Evolutionary conservation across 2,329 filamentous ascomycete genomes (phyloP).

Genomic region (Epichloe gansuensis): DNA sequence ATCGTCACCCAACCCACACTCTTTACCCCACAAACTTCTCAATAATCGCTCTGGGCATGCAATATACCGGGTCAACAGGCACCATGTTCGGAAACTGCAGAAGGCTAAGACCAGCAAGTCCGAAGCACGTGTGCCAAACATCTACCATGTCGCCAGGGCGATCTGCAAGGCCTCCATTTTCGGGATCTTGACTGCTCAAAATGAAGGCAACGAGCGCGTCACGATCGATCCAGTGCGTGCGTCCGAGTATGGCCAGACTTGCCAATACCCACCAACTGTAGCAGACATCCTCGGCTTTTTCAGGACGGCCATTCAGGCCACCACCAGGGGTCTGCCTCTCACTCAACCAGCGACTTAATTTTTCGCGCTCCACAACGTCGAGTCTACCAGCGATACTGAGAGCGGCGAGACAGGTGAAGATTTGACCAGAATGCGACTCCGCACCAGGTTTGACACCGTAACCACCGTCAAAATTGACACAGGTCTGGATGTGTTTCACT

Average conservation of each 20-base stretch:
- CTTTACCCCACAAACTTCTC: slow-evolving; percentile 38
- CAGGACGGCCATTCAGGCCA: slow-evolving; percentile 84
- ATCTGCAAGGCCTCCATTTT: slow-evolving; percentile 78
- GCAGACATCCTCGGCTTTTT: slow-evolving; percentile 93
- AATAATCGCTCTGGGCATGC: slow-evolving; percentile 59
- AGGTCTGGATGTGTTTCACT: slow-evolving; percentile 65
- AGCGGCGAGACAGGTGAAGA: slow-evolving; percentile 86
- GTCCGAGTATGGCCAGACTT: slow-evolving; percentile 78
- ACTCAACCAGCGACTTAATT: slow-evolving; percentile 79
- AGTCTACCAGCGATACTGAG: slow-evolving; percentile 72
- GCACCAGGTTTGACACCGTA: slow-evolving; percentile 84
- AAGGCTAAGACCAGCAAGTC: slow-evolving; percentile 76
- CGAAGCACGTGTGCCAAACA: slow-evolving; percentile 91
- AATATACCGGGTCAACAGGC: slow-evolving; percentile 80
- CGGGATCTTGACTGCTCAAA: slow-evolving; percentile 73
- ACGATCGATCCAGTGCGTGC: slow-evolving; percentile 86
- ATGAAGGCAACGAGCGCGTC: slow-evolving; percentile 72
- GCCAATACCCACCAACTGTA: slow-evolving; percentile 99
- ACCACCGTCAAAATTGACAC: slow-evolving; percentile 87
- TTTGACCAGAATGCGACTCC: slow-evolving; percentile 89
- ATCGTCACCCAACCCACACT: background rate
- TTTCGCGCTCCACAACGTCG: slow-evolving; percentile 72
- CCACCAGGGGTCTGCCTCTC: slow-evolving; percentile 81
- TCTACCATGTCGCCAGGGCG: slow-evolving; percentile 90
- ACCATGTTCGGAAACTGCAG: slow-evolving; percentile 64